Evolutionary conservation across 1,284 basidiomycete genomes (phyloP), one percentile per base, ranked within the genome.

Genomic region (Lignosus rhinocerotis): DNA sequence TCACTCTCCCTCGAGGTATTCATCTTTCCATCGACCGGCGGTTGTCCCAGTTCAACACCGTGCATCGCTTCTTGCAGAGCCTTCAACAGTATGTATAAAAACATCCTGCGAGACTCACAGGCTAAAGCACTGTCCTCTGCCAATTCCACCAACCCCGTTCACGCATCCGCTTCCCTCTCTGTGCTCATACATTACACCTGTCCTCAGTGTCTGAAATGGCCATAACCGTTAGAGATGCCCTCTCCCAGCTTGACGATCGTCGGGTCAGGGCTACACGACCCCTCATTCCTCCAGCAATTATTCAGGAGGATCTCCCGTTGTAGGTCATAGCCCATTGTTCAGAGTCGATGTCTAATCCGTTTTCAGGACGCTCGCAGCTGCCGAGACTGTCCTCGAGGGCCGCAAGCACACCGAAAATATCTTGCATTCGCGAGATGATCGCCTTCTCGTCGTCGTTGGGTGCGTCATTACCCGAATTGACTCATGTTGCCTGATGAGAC

Each of bases 241-340:
- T 93, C 64, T 75, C 83, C 53, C 83, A 89, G 54, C 86, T 97
- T 49, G 93, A 96, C 71, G 96, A 98, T 72, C 80, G 85, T 61
- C 80, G 95, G 43, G 94, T 98, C 62, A 93, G 86, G 72, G 87
- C 84, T 25, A 93, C 91, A 42, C 80, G 93, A 45, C 94, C 94
- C 34, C 77, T 96, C 59, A 94, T 97, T 62, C 94, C 94, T 62
- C 93, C 93, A 43, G 92, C 94, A 70, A 95, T 97, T 64, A 80
- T 97, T 3, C 90, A 92, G 67, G 94, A 97, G 75, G 94, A 97
- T 70, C 78, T 88, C 17, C 90, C 90, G 46, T 75, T 93, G 85
- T 88, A 72, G 53, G 82, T 43, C 39, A 16, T 32, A 11, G 3
- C 36, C 25, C n/a, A 5, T 17, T 25, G 4, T 16, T 7, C 10